These are phyloP conservation scores for Closterium sp. DNA, from an alignment of 139 green algal genomes.

Conservation along the genomic window DNA sequence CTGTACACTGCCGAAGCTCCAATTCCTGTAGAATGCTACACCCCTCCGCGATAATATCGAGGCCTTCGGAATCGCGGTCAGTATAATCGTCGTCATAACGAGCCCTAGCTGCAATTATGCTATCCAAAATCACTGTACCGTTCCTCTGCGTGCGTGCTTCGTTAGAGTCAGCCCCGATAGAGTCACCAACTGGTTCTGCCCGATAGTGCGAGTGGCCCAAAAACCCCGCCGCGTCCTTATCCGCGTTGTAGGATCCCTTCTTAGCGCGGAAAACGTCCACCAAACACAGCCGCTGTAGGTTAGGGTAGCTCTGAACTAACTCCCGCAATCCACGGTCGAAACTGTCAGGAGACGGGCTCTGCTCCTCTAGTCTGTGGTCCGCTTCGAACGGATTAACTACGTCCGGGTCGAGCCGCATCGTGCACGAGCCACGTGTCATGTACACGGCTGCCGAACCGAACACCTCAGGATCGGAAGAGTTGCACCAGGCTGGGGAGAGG, in stretches of 20 bases:
- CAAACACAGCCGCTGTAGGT: conserved; percentile 1
- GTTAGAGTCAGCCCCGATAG: not conserved
- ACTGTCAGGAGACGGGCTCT: not conserved
- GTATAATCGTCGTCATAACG: not conserved
- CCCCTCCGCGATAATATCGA: conserved; percentile 17
- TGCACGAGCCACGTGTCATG: conserved; percentile 2
- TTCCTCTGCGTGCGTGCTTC: not conserved
- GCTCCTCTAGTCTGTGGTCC: conserved; percentile 16
- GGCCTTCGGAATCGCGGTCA: not conserved
- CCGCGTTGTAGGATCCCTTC: not conserved
- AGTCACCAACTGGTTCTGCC: not conserved
- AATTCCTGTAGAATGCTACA: conserved; percentile 29
- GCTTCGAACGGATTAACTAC: conserved; percentile 1
- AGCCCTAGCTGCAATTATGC: not conserved
- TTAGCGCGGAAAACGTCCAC: conserved; percentile 18
- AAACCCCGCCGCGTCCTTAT: not conserved
- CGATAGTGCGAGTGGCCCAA: not conserved
- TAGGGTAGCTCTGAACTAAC: not conserved
- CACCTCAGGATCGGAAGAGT: not conserved
- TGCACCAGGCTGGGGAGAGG: conserved; percentile 20
- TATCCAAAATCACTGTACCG: not conserved
- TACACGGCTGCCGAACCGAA: conserved; percentile 8
- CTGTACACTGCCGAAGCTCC: conserved; percentile 35
- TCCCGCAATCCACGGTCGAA: conserved; percentile 24
- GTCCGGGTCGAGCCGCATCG: conserved; percentile 10